A percentile compares a stretch with the other conserved stretches of the same genome.
Conservation (phyloP, 2,329 filamentous ascomycete genomes). For the Monilinia laxa region DNA sequence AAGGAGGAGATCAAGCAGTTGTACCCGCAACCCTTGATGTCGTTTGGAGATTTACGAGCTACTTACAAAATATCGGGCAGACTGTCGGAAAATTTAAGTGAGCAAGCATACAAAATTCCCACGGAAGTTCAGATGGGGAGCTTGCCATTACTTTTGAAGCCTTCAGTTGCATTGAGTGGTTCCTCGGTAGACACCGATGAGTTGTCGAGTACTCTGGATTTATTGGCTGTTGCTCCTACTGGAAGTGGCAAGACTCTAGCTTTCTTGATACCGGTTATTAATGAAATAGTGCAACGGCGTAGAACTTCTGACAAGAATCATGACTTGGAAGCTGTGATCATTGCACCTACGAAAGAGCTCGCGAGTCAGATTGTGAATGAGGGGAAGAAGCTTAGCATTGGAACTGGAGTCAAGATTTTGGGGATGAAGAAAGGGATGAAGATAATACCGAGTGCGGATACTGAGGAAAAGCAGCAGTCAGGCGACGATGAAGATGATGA, state of each 20-base stretch:
- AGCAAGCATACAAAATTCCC: conserved; percentile 83
- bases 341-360: conserved; percentile 77
- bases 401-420: conserved; percentile 76
- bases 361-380: conserved; percentile 81
- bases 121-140: conserved; percentile 92
- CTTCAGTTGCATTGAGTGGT: conserved; percentile 50
- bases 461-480: conserved; percentile 42
- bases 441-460: conserved; percentile 49
- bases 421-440: conserved; percentile 85
- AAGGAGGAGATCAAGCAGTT: conserved; percentile 59
- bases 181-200: conserved; percentile 38
- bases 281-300: conserved; percentile 63
- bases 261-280: conserved; percentile 84
- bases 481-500: conserved; percentile 42
- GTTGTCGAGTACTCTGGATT: conserved; percentile 55
- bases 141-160: conserved; percentile 72
- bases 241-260: conserved; percentile 96
- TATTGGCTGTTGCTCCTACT: conserved; percentile 87
- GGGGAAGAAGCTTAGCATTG: conserved; percentile 74
- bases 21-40: conserved; percentile 75
- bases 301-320: conserved; percentile 46
- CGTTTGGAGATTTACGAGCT: conserved; percentile 70
- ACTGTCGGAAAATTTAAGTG: conserved; percentile 73
- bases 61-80: conserved; percentile 72
- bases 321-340: conserved; percentile 64